A percentile compares a stretch with the other conserved stretches of the same genome.
These are phyloP conservation scores for Amanita exitialis DNA, from an alignment of 768 basidiomycete genomes.

Conservation along the genomic window DNA sequence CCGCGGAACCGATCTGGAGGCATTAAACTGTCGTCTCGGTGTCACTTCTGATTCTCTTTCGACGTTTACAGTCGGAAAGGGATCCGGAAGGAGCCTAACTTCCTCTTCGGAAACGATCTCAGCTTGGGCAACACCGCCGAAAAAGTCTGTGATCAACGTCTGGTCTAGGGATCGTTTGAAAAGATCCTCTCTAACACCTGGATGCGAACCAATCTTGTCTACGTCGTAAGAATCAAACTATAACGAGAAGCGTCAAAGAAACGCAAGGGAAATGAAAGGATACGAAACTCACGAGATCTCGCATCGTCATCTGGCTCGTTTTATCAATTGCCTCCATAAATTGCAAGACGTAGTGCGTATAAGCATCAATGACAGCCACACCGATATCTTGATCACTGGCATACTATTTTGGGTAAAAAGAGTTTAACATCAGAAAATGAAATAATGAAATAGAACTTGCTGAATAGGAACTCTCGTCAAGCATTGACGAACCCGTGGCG, in stretches of 20 bases:
- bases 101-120: constrained; percentile 35
- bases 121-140: constrained; percentile 80
- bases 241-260: background rate
- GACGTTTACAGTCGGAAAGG: background rate
- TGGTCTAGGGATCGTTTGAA: constrained; percentile 58
- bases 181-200: constrained; percentile 83
- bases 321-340: constrained; percentile 92
- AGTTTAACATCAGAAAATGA: constrained; percentile 3
- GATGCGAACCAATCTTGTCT: constrained; percentile 66
- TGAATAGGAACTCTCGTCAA: constrained; percentile 90
- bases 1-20: background rate
- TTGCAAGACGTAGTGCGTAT: constrained; percentile 84
- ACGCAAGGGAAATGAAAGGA: background rate
- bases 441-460: constrained; percentile 30
- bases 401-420: constrained; percentile 43
- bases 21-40: background rate
- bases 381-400: constrained; percentile 93
- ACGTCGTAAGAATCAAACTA: constrained; percentile 80
- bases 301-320: constrained; percentile 70
- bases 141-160: constrained; percentile 72
- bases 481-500: constrained; percentile 77
- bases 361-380: constrained; percentile 91
- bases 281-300: constrained; percentile 60
- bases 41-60: background rate
- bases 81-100: background rate